A percentile compares a stretch with the other conserved stretches of the same genome.
These are phyloP conservation scores for Fusarium liriodendri DNA, from an alignment of 2,329 filamentous ascomycete species.

Conservation along the genomic window DNA sequence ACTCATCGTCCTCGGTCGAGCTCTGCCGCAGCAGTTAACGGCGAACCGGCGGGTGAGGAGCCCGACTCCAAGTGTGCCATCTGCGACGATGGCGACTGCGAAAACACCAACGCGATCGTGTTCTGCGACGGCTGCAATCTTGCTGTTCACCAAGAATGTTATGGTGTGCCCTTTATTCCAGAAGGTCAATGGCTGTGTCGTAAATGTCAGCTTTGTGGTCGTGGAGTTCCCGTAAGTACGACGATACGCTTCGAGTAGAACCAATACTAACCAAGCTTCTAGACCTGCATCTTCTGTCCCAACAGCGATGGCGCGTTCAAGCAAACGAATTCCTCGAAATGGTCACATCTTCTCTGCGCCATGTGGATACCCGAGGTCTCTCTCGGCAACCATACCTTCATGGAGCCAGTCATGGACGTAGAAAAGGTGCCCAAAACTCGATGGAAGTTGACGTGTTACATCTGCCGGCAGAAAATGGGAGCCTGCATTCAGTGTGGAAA, in stretches of 20 bases:
- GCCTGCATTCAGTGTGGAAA: conserved; percentile 98
- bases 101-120: conserved; percentile 98
- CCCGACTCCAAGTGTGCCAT: conserved; percentile 98
- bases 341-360: conserved; percentile 95
- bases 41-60: conserved; percentile 88
- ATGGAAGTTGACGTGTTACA: conserved; percentile 95
- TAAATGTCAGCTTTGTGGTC: conserved; percentile 94
- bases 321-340: conserved; percentile 95
- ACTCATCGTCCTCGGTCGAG: conserved; percentile 93
- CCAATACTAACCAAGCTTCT: conserved; percentile 26
- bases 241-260: neutral
- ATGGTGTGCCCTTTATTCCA: conserved; percentile 97
- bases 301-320: conserved; percentile 99
- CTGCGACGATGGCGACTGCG: conserved; percentile 98
- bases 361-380: conserved; percentile 99
- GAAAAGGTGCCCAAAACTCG: conserved; percentile 96
- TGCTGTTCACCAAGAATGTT: conserved; percentile 98
- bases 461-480: conserved; percentile 97
- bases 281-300: conserved; percentile 98
- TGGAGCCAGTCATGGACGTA: conserved; percentile 98
- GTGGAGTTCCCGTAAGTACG: conserved; percentile 79
- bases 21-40: conserved; percentile 94
- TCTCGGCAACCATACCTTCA: conserved; percentile 94
- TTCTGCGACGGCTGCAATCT: conserved; percentile 99
- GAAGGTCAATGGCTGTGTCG: conserved; percentile 98